Evolutionary conservation across 1,284 basidiomycete genomes (phyloP), one percentile per base, ranked within the genome.

Genomic region (Pascua sp.): DNA sequence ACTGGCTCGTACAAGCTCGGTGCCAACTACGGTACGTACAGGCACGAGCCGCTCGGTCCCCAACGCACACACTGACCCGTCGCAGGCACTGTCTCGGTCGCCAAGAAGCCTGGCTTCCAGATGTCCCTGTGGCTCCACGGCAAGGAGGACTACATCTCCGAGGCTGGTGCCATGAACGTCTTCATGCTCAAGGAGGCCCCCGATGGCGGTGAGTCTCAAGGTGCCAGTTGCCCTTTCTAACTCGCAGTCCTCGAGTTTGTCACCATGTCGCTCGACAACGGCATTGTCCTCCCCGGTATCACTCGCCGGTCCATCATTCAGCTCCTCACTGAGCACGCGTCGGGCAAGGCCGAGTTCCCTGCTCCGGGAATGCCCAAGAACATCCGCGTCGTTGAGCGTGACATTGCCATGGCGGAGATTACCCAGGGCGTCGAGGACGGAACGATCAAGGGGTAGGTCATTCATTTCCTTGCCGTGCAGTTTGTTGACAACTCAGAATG

Each of bases 111-210:
- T 13, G 73, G 72, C 40, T 76, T 67, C 59, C 66, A 67, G 53
- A 76, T 76, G 73, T 68, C 66, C 11, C 66, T 76, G 43, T 76
- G 74, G 74, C 67, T 76, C 16, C 74, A 76, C 57, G 69, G 67
- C 41, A 51, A 70, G 42, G 67, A 75, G 57, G 67, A 75, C 57
- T 73, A 59, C 55, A 66, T 76, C 54, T 72, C 70, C 4, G 74
- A 76, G 60, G 74, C 72, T 11, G 72, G 74, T 32, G 72, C 69
- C 9, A 73, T 75, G 72, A 76, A 75, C 59, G 64, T 76, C 15
- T 75, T 61, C 48, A 68, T 75, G 56, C 69, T 75, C 66, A 73
- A 75, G 55, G 59, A 73, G 62, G 70, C 70, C 13, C 42, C 54
- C 36, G 72, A 75, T 53, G 71, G 71, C 32, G 61, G 69, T 70